A percentile compares a stretch with the other conserved stretches of the same genome.
These are phyloP conservation scores for Canavalia gladiata DNA, from an alignment of 306 rosid species.

Conservation along the genomic window DNA sequence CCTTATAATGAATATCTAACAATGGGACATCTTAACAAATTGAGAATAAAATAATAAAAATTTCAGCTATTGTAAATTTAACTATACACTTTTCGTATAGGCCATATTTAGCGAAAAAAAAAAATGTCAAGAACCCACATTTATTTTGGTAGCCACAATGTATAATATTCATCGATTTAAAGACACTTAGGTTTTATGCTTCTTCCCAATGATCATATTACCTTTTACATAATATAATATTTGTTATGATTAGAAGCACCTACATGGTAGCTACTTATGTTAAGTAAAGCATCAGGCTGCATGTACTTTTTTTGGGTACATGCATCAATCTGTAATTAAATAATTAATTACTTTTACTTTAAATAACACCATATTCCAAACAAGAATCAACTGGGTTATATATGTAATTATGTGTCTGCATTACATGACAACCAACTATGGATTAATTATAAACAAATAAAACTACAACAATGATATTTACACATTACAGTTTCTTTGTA, in stretches of 20 bases:
- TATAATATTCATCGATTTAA: background rate
- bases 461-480: background rate
- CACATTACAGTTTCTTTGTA: background rate
- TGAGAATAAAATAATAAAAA: no score
- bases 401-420: background rate
- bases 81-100: no score
- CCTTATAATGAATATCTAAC: no score
- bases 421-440: conserved; percentile 13
- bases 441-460: conserved; percentile 9
- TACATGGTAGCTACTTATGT: background rate
- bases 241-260: conserved; percentile 35
- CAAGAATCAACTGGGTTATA: conserved; percentile 4
- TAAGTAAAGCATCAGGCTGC: conserved; percentile 33
- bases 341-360: conserved; percentile 17
- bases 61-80: no score
- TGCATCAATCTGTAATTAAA: conserved; percentile 20
- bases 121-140: no score
- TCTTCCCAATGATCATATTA: background rate
- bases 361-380: background rate
- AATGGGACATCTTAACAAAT: no score
- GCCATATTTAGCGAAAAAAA: no score
- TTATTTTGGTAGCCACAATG: no score
- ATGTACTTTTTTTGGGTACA: conserved; percentile 18
- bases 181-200: conserved; percentile 14
- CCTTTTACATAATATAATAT: conserved; percentile 5